phyloP scores from a whole-genome alignment of 768 basidiomycete genomes.

The Trametes sanguinea region DNA sequence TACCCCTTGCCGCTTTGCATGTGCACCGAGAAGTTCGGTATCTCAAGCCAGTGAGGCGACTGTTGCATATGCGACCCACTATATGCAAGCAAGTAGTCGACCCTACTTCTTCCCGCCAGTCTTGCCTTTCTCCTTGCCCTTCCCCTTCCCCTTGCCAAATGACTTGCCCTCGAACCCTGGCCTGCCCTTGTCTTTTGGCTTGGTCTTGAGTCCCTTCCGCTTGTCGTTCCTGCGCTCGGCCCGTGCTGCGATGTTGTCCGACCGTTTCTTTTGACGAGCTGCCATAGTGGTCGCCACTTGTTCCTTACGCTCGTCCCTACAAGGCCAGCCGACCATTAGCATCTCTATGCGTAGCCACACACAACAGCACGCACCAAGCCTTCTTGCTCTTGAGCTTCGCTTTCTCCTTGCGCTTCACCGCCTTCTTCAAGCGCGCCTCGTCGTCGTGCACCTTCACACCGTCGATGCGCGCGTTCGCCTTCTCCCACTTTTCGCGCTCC shows the following conservation, averaged over 20 bases:
- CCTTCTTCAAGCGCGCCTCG: slow-evolving; percentile 84
- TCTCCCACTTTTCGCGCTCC: slow-evolving; percentile 87
- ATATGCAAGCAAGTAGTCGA: neutral
- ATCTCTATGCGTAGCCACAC: neutral
- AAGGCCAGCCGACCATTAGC: slow-evolving; percentile 8
- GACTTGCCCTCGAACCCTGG: slow-evolving; percentile 89
- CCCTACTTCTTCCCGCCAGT: slow-evolving; percentile 9
- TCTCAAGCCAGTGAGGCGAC: too few species aligned
- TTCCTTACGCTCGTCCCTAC: slow-evolving; percentile 86
- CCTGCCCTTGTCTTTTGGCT: slow-evolving; percentile 60
- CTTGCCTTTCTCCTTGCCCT: slow-evolving; percentile 26
- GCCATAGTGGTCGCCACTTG: slow-evolving; percentile 73
- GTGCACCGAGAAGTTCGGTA: too few species aligned
- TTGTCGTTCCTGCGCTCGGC: slow-evolving; percentile 73
- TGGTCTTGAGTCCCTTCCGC: slow-evolving; percentile 52
- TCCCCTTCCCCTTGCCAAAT: slow-evolving; percentile 55
- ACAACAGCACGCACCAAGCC: slow-evolving; percentile 64
- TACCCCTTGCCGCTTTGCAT: too few species aligned
- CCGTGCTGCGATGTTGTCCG: slow-evolving; percentile 87
- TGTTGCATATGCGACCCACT: neutral
- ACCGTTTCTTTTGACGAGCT: slow-evolving; percentile 85
- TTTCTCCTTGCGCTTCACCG: slow-evolving; percentile 90
- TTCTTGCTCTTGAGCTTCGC: slow-evolving; percentile 83
- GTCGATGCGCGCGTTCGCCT: slow-evolving; percentile 83
- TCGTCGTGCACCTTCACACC: slow-evolving; percentile 93